Base-by-base conservation (phyloP, 2,329 filamentous ascomycete genomes). In the Penicillium sp. region DNA sequence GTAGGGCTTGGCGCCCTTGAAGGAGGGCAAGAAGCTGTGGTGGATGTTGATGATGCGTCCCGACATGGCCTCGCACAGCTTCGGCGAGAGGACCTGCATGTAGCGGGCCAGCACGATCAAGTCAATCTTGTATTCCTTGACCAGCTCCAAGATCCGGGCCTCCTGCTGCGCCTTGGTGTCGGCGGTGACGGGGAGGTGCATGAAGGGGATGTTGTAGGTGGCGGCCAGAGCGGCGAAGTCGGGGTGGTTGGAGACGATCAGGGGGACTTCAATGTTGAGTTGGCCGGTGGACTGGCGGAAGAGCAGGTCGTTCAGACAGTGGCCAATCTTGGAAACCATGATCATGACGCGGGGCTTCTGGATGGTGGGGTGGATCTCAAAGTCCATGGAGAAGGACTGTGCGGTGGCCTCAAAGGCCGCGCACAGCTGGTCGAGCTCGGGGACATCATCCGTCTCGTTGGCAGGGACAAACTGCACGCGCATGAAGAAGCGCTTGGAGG, bases 41-140 rank as follows among this genome's bases (percentile, higher is more conserved):
- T 95, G 91, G 77, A 95, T 94, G 79, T 95, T 95, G 88, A 95
- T 94, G 79, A 95, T 95, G 73, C 87, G 87, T 59, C 91, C 91
- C 52, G 87, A 89, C 90, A 95, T 93, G 68, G 86, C 89, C 58
- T 83, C 78, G 79, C 91, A 95, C 41, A 95, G 81, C 9, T 78
- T 84, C 0, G 90, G 90, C 22, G 87, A 90, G 11, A 95, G 82
- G 35, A 95, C 89, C 79, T 95, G 91, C 91, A 95, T 95, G 79
- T 95, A 95, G 60, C 91, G 87, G 6, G 91, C 91, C 49, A 95
- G 81, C 1, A 95, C 90, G 54, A 95, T 84, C 54, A 95, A 84
- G 71, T 95, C 91, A 70, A 95, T 85, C 65, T 84, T 77, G 75
- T 93, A 81, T 77, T 88, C 77, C 65, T 79, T 78, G 71, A 91